phyloP scores from a whole-genome alignment of 441 rosid genomes.

The Euphorbia schlechtendalii region DNA sequence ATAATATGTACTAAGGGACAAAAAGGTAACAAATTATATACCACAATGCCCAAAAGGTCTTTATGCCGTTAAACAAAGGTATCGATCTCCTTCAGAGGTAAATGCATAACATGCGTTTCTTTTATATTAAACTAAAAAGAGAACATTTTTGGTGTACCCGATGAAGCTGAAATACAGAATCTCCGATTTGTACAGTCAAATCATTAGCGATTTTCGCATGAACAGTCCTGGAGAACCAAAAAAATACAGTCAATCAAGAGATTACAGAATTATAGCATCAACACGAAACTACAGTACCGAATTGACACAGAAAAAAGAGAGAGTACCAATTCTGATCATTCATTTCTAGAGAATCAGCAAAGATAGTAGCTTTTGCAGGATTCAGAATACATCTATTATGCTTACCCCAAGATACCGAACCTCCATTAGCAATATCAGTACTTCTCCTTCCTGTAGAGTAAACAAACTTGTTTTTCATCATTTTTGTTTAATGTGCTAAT shows the following conservation, averaged over 20 bases:
- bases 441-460: slow-evolving; percentile 11
- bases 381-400: slow-evolving; percentile 25
- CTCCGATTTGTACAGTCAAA: slow-evolving; percentile 41
- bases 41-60: no score
- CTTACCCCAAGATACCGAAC: slow-evolving; percentile 18
- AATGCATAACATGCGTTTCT: not conserved
- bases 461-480: slow-evolving; percentile 21
- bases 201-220: slow-evolving; percentile 32
- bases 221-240: slow-evolving; percentile 33
- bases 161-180: slow-evolving; percentile 46
- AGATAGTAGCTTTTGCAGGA: slow-evolving; percentile 24
- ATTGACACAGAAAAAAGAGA: not conserved
- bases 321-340: slow-evolving; percentile 35
- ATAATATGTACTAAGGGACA: no score
- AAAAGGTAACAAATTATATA: no score
- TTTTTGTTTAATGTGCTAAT: not conserved
- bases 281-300: not conserved
- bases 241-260: not conserved
- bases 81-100: not conserved
- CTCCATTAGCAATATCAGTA: slow-evolving; percentile 6
- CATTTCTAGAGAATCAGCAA: slow-evolving; percentile 36
- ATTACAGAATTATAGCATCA: not conserved
- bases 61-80: not conserved
- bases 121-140: not conserved
- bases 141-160: slow-evolving; percentile 30